Conservation (phyloP, 140 eudicot species). For the Stevia rebaudiana region DNA sequence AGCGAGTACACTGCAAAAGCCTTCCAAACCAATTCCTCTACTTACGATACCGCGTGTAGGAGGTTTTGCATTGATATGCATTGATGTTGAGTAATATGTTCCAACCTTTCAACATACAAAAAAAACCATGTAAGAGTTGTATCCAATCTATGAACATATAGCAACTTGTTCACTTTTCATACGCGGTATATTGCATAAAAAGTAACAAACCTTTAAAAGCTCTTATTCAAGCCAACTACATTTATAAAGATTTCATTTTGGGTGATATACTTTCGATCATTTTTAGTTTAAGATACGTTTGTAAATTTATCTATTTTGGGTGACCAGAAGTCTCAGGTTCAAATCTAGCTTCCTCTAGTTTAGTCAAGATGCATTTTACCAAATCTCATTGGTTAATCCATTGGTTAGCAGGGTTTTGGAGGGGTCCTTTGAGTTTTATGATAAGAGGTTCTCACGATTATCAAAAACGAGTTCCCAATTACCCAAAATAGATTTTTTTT, state of each 20-base stretch:
- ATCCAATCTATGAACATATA: background rate
- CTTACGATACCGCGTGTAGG: conserved; percentile 89
- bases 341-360: no score
- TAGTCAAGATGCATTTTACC: no score
- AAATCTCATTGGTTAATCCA: no score
- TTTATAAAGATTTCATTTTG: background rate
- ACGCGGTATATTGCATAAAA: background rate
- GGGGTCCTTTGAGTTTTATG: no score
- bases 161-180: background rate
- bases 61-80: conserved; percentile 54
- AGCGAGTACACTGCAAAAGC: conserved; percentile 82
- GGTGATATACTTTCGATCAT: background rate
- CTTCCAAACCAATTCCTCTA: conserved; percentile 96
- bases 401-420: no score
- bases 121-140: conserved; percentile 13
- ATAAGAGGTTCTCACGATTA: no score
- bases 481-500: no score
- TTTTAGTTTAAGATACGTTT: background rate
- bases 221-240: background rate
- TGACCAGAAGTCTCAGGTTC: no score
- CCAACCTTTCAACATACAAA: conserved; percentile 51
- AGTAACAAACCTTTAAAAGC: background rate
- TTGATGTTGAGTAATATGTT: conserved; percentile 70
- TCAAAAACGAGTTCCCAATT: no score
- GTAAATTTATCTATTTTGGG: no score